Conservation (phyloP, 2,329 filamentous ascomycete species). For the Ophiocordyceps camponoti-floridani region DNA sequence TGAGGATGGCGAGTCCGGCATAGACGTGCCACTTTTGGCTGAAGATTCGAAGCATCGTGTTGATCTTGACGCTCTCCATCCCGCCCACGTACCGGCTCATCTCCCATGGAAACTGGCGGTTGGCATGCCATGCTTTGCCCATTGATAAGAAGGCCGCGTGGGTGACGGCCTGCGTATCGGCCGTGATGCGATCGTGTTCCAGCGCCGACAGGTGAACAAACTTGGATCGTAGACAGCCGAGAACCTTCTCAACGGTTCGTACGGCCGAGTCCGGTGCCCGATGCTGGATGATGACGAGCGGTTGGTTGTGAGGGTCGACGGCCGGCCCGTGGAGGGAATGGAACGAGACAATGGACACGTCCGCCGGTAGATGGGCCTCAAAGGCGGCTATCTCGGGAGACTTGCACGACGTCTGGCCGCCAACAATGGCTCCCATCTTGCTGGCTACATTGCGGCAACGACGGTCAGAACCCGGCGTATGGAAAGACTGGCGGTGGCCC, state of each 20-base stretch:
- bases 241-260: conserved; percentile 59
- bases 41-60: conserved; percentile 93
- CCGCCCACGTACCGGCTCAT: conserved; percentile 88
- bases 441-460: conserved; percentile 45
- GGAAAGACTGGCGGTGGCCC: not conserved
- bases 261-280: conserved; percentile 65
- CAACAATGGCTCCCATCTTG: conserved; percentile 86
- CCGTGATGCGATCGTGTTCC: conserved; percentile 91
- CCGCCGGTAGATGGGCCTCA: conserved; percentile 67
- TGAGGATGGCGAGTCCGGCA: conserved; percentile 88
- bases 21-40: conserved; percentile 99
- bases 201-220: conserved; percentile 73
- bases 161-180: conserved; percentile 94
- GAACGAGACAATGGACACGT: conserved; percentile 88
- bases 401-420: conserved; percentile 96
- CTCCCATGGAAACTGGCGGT: conserved; percentile 93
- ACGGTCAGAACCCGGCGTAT: not conserved
- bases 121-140: conserved; percentile 95
- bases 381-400: conserved; percentile 90
- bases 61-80: conserved; percentile 98
- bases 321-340: conserved; percentile 91
- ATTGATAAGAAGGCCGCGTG: conserved; percentile 94
- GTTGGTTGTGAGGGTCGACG: conserved; percentile 76
- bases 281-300: conserved; percentile 85
- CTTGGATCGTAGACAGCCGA: conserved; percentile 71